phyloP scores from a whole-genome alignment of 2,329 filamentous ascomycete species.

The Pyricularia sp. region DNA sequence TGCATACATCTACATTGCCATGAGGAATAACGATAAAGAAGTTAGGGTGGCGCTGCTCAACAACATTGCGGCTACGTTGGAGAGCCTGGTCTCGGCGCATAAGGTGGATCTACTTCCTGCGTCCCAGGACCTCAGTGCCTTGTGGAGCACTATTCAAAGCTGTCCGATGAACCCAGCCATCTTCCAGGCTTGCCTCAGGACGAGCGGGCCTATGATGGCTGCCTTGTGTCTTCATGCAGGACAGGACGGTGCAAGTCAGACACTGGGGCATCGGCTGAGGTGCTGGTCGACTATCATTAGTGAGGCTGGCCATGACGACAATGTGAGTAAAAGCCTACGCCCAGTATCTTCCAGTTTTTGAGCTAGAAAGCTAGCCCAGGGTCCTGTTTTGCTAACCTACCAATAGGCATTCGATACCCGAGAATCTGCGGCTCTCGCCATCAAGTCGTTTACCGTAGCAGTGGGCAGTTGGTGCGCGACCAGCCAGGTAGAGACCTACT shows the following conservation, averaged over 20 bases:
- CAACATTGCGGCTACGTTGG: slow-evolving; percentile 36
- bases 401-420: slow-evolving; percentile 55
- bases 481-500: slow-evolving; percentile 22
- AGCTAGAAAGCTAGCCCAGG: not conserved
- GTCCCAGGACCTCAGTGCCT: slow-evolving; percentile 34
- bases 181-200: slow-evolving; percentile 37
- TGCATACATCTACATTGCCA: slow-evolving; percentile 33
- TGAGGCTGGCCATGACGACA: slow-evolving; percentile 36
- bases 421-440: slow-evolving; percentile 46
- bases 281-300: slow-evolving; percentile 42
- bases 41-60: slow-evolving; percentile 36
- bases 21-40: slow-evolving; percentile 28
- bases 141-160: slow-evolving; percentile 23
- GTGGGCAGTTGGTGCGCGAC: slow-evolving; percentile 13
- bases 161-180: slow-evolving; percentile 34
- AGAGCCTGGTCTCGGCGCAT: slow-evolving; percentile 23
- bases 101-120: slow-evolving; percentile 30
- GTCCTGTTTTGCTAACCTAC: not conserved
- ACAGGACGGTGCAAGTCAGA: slow-evolving; percentile 2
- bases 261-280: slow-evolving; percentile 10
- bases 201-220: slow-evolving; percentile 38
- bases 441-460: slow-evolving; percentile 38
- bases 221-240: slow-evolving; percentile 12
- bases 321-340: slow-evolving; percentile 24
- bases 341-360: not conserved